Evolutionary conservation across 129 eudicot species (phyloP).

Genomic region (Saposhnikovia divaricata): DNA sequence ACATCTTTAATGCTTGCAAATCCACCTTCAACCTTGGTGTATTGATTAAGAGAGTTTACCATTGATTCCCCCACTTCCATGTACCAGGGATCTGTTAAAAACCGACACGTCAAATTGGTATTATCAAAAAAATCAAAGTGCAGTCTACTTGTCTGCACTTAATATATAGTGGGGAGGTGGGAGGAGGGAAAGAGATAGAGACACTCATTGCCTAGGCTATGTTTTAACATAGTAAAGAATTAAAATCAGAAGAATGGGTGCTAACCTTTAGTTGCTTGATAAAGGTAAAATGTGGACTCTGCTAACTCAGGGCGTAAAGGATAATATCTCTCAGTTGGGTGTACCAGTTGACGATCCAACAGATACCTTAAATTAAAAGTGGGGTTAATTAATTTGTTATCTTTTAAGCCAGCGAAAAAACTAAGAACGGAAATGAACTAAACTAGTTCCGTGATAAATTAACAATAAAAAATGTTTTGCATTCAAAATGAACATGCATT

Average conservation of each 20-base stretch:
- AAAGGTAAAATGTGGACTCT: slow-evolving; percentile 90
- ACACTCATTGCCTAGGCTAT: background rate
- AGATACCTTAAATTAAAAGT: slow-evolving; percentile 47
- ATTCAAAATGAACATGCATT: background rate
- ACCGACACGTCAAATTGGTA: background rate
- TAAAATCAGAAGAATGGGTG: background rate
- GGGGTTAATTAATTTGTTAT: background rate
- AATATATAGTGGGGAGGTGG: background rate
- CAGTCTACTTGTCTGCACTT: background rate
- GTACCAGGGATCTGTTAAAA: slow-evolving; percentile 84
- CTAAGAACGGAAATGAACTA: background rate
- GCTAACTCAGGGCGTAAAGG: slow-evolving; percentile 97
- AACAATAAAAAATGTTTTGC: background rate
- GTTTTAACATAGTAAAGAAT: background rate
- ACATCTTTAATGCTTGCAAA: slow-evolving; percentile 95
- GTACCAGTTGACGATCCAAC: slow-evolving; percentile 83
- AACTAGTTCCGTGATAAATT: background rate
- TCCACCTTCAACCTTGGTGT: slow-evolving; percentile 94
- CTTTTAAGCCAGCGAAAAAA: background rate
- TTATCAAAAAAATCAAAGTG: background rate
- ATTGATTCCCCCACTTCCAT: slow-evolving; percentile 92
- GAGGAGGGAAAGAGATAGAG: background rate
- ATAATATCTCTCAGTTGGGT: slow-evolving; percentile 95
- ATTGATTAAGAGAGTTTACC: slow-evolving; percentile 66
- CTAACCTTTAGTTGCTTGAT: slow-evolving; percentile 94